Conservation (phyloP, 805 yeast species). For the Candida xyloterini region DNA sequence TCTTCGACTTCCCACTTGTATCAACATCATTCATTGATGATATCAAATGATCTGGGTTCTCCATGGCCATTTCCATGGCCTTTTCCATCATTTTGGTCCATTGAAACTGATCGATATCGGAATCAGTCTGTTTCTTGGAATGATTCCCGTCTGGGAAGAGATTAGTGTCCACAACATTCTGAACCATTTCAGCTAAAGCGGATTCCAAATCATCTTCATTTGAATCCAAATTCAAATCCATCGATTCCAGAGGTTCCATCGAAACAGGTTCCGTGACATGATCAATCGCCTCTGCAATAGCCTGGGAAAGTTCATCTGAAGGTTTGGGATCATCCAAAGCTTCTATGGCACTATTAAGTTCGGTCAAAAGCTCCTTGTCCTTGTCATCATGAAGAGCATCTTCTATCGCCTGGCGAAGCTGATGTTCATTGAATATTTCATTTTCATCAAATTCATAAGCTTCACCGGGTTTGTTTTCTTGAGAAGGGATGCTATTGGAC, state of each 20-base stretch:
- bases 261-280: conserved; percentile 6
- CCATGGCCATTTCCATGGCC: conserved; percentile 75
- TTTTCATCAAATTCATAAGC: conserved; percentile 15
- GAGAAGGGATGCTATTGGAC: conserved; percentile 8
- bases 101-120: conserved; percentile 49
- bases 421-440: conserved; percentile 13
- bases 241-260: conserved; percentile 1
- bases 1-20: conserved; percentile 1
- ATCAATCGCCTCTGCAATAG: conserved; percentile 26
- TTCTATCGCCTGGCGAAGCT: conserved; percentile 16
- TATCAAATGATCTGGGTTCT: conserved; percentile 45
- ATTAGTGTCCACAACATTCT: conserved; percentile 46
- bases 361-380: conserved; percentile 20
- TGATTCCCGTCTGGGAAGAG: conserved; percentile 14
- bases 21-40: conserved; percentile 33
- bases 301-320: conserved; percentile 21
- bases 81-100: conserved; percentile 73
- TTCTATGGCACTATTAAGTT: conserved; percentile 27
- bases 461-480: conserved; percentile 9
- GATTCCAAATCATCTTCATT: conserved; percentile 43
- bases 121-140: conserved; percentile 21
- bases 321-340: conserved; percentile 17
- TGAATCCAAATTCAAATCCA: conserved; percentile 6
- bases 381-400: conserved; percentile 15
- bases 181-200: conserved; percentile 55